phyloP scores from a whole-genome alignment of 1,284 basidiomycete genomes.

The Tylopilus orsonianus region DNA sequence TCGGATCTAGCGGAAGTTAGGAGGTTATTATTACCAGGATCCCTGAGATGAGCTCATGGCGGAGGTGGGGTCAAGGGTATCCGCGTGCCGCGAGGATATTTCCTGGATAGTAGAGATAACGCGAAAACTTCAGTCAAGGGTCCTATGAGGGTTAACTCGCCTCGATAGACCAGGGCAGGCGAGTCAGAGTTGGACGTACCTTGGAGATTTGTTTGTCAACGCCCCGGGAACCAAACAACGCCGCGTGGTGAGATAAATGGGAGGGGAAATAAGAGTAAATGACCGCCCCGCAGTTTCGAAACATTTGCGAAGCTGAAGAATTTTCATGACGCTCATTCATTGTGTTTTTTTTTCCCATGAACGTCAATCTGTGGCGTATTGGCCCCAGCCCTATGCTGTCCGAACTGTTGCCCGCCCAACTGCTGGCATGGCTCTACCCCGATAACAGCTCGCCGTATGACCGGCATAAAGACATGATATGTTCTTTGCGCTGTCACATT shows the following conservation, averaged over 20 bases:
- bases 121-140: too few relatives aligned
- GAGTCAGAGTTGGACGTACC: too few relatives aligned
- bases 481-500: background rate
- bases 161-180: too few relatives aligned
- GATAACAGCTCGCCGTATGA: background rate
- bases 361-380: slow-evolving; percentile 19
- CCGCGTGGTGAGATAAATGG: slow-evolving; percentile 17
- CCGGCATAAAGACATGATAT: background rate
- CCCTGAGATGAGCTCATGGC: background rate
- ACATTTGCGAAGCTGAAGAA: slow-evolving; percentile 17
- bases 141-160: too few relatives aligned
- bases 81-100: slow-evolving; percentile 1
- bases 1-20: slow-evolving; percentile 20
- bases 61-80: slow-evolving; percentile 23
- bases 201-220: slow-evolving; percentile 18
- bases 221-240: slow-evolving; percentile 20
- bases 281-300: slow-evolving; percentile 9
- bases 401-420: too few relatives aligned
- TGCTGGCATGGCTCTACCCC: background rate
- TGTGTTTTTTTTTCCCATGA: background rate
- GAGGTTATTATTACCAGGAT: slow-evolving; percentile 9
- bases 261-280: background rate
- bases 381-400: too few relatives aligned
- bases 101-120: background rate
- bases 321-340: slow-evolving; percentile 9